These are phyloP conservation scores for Breviolum minutum DNA, from an alignment of 73 alveolate genomes.

Conservation along the genomic window DNA sequence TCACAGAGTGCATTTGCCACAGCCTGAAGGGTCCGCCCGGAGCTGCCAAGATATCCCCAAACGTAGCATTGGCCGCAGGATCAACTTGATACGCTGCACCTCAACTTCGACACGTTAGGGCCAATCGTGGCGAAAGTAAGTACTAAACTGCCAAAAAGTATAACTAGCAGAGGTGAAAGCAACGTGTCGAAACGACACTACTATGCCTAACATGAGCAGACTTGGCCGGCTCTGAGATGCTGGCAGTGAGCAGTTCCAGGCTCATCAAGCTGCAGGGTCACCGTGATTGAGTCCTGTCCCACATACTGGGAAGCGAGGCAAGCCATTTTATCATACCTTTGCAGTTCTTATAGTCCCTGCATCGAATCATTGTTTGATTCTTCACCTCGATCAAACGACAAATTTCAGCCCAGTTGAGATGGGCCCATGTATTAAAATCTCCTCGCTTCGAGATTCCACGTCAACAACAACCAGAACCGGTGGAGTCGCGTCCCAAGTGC, in stretches of 20 bases:
- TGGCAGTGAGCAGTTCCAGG: slow-evolving; percentile 68
- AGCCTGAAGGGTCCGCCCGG: slow-evolving; percentile 80
- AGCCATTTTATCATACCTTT: too few species aligned
- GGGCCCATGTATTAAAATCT: not conserved
- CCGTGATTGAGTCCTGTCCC: slow-evolving; percentile 38
- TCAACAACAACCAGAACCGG: not conserved
- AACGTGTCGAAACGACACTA: too few species aligned
- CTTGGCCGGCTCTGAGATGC: not conserved
- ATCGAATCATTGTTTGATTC: too few species aligned
- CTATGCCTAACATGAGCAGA: not conserved
- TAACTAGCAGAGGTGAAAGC: too few species aligned
- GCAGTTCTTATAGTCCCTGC: too few species aligned
- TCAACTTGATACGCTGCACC: slow-evolving; percentile 47
- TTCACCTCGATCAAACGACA: not conserved
- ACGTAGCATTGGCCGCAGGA: slow-evolving; percentile 34
- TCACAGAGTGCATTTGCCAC: not conserved
- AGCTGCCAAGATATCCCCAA: slow-evolving; percentile 56
- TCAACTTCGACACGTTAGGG: not conserved
- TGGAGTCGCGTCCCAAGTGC: slow-evolving; percentile 70
- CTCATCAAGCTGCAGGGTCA: slow-evolving; percentile 59
- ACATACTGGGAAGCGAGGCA: too few species aligned
- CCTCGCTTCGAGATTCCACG: slow-evolving; percentile 42
- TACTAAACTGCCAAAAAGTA: too few species aligned
- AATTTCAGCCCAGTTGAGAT: not conserved
- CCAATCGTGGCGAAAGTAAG: too few species aligned